A percentile compares a stretch with the other conserved stretches of the same genome.
These are phyloP conservation scores for Globisporangium echinulatum DNA, from an alignment of 352 stramenopile genomes.

Conservation along the genomic window DNA sequence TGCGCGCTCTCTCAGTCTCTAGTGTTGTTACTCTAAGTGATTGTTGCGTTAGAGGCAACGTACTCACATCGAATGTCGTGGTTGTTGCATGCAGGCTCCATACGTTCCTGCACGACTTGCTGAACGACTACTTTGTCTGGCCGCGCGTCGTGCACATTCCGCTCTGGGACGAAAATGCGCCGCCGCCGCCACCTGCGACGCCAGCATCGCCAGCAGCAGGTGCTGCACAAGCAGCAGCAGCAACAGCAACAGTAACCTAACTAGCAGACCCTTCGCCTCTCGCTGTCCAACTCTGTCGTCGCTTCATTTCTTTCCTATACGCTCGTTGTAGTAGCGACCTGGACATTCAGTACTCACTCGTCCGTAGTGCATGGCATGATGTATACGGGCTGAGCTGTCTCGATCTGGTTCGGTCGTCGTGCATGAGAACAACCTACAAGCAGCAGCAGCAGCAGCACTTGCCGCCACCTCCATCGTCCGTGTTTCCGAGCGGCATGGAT, in stretches of 20 bases:
- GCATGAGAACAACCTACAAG: background rate
- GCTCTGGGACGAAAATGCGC: slow-evolving; percentile 52
- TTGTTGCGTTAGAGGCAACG: too few relatives aligned
- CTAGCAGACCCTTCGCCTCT: too few relatives aligned
- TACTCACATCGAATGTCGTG: background rate
- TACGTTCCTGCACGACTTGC: slow-evolving; percentile 67
- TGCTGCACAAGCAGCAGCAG: too few relatives aligned
- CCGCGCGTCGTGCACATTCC: slow-evolving; percentile 61
- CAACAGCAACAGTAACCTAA: background rate
- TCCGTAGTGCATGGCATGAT: too few relatives aligned
- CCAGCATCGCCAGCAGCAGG: background rate
- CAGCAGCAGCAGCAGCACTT: slow-evolving; percentile 2
- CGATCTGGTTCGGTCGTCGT: too few relatives aligned
- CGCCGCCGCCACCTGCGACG: background rate
- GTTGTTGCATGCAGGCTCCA: slow-evolving; percentile 37
- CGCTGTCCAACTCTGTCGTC: too few relatives aligned
- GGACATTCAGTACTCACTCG: too few relatives aligned
- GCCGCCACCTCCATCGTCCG: background rate
- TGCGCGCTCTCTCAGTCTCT: background rate
- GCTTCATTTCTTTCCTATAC: too few relatives aligned
- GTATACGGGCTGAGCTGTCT: too few relatives aligned
- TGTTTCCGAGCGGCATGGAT: slow-evolving; percentile 23
- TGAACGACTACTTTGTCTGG: slow-evolving; percentile 76
- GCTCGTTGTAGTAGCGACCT: too few relatives aligned
- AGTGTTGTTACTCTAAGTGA: background rate